phyloP scores from a whole-genome alignment of 148 eudicot species.

The Rhododendron henanense region DNA sequence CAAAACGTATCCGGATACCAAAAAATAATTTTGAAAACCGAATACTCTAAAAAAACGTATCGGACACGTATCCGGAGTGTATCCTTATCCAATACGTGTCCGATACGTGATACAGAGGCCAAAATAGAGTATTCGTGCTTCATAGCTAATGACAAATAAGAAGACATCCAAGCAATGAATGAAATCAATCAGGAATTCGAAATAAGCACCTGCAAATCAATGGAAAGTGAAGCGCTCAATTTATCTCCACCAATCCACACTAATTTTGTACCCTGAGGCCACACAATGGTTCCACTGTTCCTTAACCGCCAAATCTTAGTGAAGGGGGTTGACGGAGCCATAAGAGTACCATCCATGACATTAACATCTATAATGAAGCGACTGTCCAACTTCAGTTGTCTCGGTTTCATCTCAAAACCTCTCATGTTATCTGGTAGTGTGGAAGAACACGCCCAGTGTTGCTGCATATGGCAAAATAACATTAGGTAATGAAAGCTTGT shows the following conservation, averaged over 20 bases:
- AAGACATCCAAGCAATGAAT: neutral
- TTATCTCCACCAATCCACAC: constrained; percentile 65
- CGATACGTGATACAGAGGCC: too few species aligned
- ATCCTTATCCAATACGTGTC: too few species aligned
- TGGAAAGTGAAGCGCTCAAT: constrained; percentile 28
- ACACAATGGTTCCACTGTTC: constrained; percentile 51
- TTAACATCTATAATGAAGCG: constrained; percentile 53
- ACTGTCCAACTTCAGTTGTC: constrained; percentile 42
- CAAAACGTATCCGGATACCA: too few species aligned
- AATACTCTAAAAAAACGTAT: too few species aligned
- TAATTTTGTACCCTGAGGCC: constrained; percentile 53
- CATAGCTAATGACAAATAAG: neutral
- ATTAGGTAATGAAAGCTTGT: neutral
- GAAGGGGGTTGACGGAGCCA: constrained; percentile 65
- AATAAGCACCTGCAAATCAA: constrained; percentile 39
- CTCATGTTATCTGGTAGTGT: constrained; percentile 9
- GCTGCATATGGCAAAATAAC: constrained; percentile 11
- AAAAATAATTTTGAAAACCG: too few species aligned
- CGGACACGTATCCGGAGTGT: too few species aligned
- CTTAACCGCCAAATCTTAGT: constrained; percentile 82
- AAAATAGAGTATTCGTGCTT: too few species aligned
- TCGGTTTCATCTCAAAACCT: constrained; percentile 7
- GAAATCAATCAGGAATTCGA: neutral
- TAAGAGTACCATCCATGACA: constrained; percentile 52
- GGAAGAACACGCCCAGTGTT: neutral